phyloP scores from a whole-genome alignment of 768 basidiomycete species.

The Psilocybe subaeruginosa region DNA sequence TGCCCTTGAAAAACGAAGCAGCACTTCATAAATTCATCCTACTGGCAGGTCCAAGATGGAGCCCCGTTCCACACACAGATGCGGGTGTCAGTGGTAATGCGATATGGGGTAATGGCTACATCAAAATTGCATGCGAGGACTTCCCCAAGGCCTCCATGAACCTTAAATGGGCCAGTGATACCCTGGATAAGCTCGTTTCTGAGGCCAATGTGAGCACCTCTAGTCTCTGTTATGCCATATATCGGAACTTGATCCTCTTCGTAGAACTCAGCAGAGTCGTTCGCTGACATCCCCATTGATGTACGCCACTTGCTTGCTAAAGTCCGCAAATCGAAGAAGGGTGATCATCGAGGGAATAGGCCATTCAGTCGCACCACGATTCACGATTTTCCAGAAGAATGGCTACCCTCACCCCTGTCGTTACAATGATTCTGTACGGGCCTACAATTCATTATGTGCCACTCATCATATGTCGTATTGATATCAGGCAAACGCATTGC shows the following conservation, averaged over 20 bases:
- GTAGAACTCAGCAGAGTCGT: constrained; percentile 46
- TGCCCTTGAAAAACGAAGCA: constrained; percentile 65
- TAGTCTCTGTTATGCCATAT: constrained; percentile 3
- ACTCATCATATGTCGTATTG: neutral
- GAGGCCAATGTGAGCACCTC: constrained; percentile 78
- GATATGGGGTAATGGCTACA: constrained; percentile 69
- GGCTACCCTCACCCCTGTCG: constrained; percentile 55
- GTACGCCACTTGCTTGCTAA: constrained; percentile 77
- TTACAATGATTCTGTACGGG: constrained; percentile 14
- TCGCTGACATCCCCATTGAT: constrained; percentile 79
- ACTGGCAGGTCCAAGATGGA: constrained; percentile 89
- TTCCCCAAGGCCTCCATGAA: constrained; percentile 86
- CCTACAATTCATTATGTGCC: constrained; percentile 12
- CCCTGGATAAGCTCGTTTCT: constrained; percentile 73
- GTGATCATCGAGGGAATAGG: constrained; percentile 65
- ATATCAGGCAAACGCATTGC: neutral
- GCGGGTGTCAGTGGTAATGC: constrained; percentile 58
- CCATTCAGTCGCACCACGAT: constrained; percentile 62
- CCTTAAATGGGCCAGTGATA: constrained; percentile 92
- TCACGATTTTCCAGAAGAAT: constrained; percentile 83
- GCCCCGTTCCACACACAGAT: constrained; percentile 69
- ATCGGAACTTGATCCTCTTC: constrained; percentile 9
- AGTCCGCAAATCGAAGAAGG: constrained; percentile 70
- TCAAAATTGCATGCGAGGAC: constrained; percentile 91
- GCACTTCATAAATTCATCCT: constrained; percentile 87